Base-by-base conservation (phyloP, 441 rosid genomes). In the Raphanus hybrid region DNA sequence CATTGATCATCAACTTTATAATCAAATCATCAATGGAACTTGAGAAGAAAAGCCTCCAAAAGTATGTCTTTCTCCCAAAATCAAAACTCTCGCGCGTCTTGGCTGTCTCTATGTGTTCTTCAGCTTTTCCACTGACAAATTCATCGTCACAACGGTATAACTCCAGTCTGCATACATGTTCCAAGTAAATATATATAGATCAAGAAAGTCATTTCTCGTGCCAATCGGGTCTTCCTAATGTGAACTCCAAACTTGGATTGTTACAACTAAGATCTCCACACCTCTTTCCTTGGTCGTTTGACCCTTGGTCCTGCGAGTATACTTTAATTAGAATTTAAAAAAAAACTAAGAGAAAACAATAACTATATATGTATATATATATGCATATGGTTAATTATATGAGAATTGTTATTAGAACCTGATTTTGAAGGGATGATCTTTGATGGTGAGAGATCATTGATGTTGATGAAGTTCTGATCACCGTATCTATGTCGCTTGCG, bases 221-320 rank as follows among this genome's bases (percentile, higher is more conserved):
- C 93, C 96, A 89, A 65, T 89, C 92, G 52, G 93, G 93, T 87
- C 92, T 85, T 55, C 96, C 96, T 79, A 91, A 82, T 39, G 96
- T 89, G 77, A 91, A 89, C 84, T 91, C 96, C 85, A 91, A 86
- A 82, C 89, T 87, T 52, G 91, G 91, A 75, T 85, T 89, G 79
- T 82, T 81, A 86, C 82, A 77, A 41, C 95, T 88, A 84, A 65
- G 23, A 77, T 60, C 76, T 77, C 71, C 75, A 77, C 79, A 80
- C 41, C 79, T 80, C 67, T 80, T 75, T 70, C 39, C 59, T 73
- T 76, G 67, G 43, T 75, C 80, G 39, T 75, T 76, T 2, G 57
- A 54, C 43, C 67, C 67, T 71, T 61, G 77, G 5, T 72, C 75
- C 80, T 76, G 60, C 55, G 3, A 71, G 4, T 39, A 61, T 0